Percentiles rank a stretch among this genome's conserved stretches.
These are phyloP conservation scores for Coelastrella sp. DNA, from an alignment of 139 green algal species.

Conservation along the genomic window DNA sequence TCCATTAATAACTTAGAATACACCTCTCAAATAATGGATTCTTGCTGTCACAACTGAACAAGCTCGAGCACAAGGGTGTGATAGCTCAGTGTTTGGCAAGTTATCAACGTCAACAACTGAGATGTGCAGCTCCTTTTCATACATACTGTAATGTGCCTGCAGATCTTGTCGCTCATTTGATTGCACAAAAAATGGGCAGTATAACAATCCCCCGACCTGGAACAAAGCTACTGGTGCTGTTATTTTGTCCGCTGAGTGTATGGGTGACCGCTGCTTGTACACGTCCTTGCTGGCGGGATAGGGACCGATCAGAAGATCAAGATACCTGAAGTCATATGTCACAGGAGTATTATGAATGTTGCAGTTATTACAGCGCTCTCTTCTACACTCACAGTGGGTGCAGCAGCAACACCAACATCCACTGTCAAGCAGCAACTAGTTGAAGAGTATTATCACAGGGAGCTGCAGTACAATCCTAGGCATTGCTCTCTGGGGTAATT, in stretches of 20 bases:
- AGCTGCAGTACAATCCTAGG: not conserved
- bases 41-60: no score
- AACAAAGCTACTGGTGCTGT: conserved; percentile 76
- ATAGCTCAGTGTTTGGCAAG: not conserved
- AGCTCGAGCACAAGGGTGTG: no score
- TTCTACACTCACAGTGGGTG: not conserved
- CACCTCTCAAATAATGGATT: no score
- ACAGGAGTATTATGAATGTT: not conserved
- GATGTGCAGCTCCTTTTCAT: no score
- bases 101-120: no score
- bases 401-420: no score
- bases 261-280: conserved; percentile 78
- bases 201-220: conserved; percentile 59
- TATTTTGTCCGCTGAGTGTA: conserved; percentile 73
- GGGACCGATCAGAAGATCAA: conserved; percentile 75
- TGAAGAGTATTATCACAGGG: no score
- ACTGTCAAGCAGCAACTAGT: no score
- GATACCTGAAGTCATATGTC: conserved; percentile 55
- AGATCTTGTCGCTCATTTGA: not conserved
- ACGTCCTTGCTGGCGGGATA: conserved; percentile 66
- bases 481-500: not conserved
- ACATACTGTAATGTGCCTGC: conserved; percentile 59
- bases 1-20: no score
- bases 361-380: not conserved
- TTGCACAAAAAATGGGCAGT: not conserved